Evolutionary conservation across 164 flowering plant species (phyloP), one percentile per base, ranked within the genome.

Genomic region (Tetrastigma voinierianum): DNA sequence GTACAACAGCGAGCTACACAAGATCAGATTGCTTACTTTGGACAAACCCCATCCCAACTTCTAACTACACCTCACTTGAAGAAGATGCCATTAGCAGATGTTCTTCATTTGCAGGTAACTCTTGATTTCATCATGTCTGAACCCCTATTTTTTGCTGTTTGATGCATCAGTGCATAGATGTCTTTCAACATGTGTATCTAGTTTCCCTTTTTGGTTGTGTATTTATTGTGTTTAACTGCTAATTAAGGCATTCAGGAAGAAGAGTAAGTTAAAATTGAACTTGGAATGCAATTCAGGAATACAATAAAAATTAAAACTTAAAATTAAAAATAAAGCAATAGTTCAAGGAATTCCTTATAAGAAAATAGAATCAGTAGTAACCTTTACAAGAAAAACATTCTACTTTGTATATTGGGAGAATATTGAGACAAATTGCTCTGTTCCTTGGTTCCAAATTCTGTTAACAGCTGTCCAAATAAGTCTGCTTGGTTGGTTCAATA

Each of bases 1-100:
- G 92, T 80, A 55, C 97, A 87, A 70, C 97, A 87, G 49, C 95
- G 84, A 69, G 90, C 99, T 51, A 91, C 91, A 51, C 99, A 96
- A 83, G 96, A 96, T 72, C 98, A 96, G 79, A 96, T 96, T 59
- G 89, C 99, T 45, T 96, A 96, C 76, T 93, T 96, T 80, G 99
- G 99, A 61, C 99, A 96, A 77, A 96, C 99, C 17, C 99, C 98
- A 21, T 90, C 99, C 64, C 99, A 96, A 77, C 93, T 96, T 68
- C 80, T 96, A 19, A 86, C 89, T 51, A 70, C 81, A 32, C 98
- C 99, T 74, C 99, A 96, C 82, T 51, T 88, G 79, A 93, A 85
- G 75, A 86, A 73, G 79, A 83, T 76, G 83, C 86, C 97, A 49
- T 74, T 93, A 40, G 72, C 84, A 62, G 97, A 96, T 68, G 88